Evolutionary conservation across 306 rosid species (phyloP).

Genomic region (Corylus heterophylla): DNA sequence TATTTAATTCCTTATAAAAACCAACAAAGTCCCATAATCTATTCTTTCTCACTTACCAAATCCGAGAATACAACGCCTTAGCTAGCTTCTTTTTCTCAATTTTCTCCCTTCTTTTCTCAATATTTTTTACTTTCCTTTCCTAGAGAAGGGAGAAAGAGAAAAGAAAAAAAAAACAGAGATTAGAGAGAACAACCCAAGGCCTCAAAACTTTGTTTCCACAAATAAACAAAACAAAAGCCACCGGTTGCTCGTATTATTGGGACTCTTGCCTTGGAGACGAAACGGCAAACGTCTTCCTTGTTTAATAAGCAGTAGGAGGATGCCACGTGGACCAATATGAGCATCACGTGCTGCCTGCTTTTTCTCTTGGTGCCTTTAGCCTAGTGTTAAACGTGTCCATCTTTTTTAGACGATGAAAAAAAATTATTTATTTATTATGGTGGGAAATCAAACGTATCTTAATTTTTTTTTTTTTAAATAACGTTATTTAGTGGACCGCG

Average conservation of each 20-base stretch:
- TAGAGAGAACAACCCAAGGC: not conserved
- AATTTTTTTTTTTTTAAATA: too few species aligned
- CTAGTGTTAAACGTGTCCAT: constrained; percentile 15
- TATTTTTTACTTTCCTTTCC: not conserved
- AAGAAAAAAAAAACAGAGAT: not conserved
- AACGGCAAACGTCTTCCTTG: constrained; percentile 23
- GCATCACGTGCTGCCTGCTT: constrained; percentile 17
- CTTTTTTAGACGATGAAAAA: not conserved
- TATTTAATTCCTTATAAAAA: not conserved
- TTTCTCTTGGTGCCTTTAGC: constrained; percentile 20
- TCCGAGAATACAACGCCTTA: not conserved
- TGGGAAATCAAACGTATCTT: too few species aligned
- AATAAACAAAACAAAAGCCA: constrained; percentile 39
- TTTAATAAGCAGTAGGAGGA: not conserved
- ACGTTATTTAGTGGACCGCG: too few species aligned
- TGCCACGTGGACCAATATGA: constrained; percentile 34
- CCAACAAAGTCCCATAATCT: not conserved
- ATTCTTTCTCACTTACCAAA: not conserved
- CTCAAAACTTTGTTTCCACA: not conserved
- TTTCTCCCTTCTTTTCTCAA: not conserved
- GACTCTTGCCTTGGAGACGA: not conserved
- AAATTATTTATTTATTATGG: too few species aligned
- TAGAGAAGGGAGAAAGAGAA: constrained; percentile 4
- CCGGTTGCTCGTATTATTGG: constrained; percentile 35
- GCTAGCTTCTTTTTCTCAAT: not conserved